Percentiles rank a stretch among this genome's conserved stretches.
phyloP scores from a whole-genome alignment of 345 rosid species.

The Turnera subulata region DNA sequence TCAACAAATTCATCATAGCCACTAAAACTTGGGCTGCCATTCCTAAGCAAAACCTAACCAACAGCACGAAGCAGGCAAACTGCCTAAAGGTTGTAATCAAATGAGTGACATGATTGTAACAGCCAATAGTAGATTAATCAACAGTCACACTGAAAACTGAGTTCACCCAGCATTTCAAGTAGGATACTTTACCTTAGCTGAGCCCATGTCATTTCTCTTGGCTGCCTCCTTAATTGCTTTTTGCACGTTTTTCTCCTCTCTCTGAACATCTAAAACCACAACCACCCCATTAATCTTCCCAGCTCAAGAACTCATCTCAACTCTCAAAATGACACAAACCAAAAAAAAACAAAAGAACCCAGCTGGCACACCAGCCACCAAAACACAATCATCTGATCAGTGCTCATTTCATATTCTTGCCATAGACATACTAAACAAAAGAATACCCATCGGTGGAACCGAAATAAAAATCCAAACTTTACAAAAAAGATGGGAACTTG shows the following conservation, averaged over 20 bases:
- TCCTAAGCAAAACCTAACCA: not conserved
- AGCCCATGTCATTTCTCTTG: conserved; percentile 39
- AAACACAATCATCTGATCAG: not conserved
- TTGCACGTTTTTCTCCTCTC: conserved; percentile 41
- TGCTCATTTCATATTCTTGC: not conserved
- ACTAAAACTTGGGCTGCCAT: not conserved
- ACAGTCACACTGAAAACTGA: not conserved
- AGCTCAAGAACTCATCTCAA: conserved; percentile 4
- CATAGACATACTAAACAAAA: not conserved
- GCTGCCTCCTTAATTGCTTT: conserved; percentile 41
- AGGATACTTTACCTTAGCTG: conserved; percentile 33
- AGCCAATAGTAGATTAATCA: no score
- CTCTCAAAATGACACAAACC: not conserved
- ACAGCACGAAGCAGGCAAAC: not conserved
- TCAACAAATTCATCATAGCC: not conserved
- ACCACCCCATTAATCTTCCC: not conserved
- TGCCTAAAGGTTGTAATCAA: no score
- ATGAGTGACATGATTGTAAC: no score
- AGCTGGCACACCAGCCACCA: not conserved
- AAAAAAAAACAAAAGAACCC: not conserved
- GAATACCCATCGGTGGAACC: not conserved
- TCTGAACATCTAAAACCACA: conserved; percentile 36
- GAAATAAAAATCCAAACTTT: not conserved
- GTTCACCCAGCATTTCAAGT: not conserved
- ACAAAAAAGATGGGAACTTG: conserved; percentile 7